Evolutionary conservation across 202 grass and related monocot genomes (phyloP).

Genomic region (Hordeum pubiflorum): DNA sequence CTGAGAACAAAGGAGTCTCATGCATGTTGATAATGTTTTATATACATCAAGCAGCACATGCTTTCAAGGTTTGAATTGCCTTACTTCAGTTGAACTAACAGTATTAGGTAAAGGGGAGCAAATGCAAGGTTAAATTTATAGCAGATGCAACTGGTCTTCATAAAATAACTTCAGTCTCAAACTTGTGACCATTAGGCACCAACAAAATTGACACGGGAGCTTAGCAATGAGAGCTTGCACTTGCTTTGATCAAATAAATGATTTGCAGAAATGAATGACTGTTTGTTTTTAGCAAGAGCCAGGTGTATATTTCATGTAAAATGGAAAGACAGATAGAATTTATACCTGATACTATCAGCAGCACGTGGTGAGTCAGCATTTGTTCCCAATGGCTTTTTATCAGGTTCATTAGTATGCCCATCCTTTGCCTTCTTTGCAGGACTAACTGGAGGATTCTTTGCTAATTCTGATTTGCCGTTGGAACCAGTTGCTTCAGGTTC

Average conservation of each 20-base stretch:
- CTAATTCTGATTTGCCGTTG: conserved; percentile 31
- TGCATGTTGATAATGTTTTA: not conserved
- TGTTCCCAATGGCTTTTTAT: conserved; percentile 34
- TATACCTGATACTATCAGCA: conserved; percentile 74
- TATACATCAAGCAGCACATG: conserved; percentile 7
- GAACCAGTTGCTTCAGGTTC: conserved; percentile 42
- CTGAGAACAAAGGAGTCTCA: not conserved
- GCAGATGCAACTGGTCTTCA: not conserved
- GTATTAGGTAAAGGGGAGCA: not conserved
- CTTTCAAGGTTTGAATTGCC: not conserved
- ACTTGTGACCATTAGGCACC: not conserved
- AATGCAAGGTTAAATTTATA: not conserved
- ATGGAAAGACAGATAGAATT: not conserved
- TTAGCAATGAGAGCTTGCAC: not conserved
- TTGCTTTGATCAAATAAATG: conserved; percentile 6
- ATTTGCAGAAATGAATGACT: not conserved
- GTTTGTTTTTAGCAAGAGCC: not conserved
- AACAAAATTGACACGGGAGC: not conserved
- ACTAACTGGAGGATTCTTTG: conserved; percentile 59
- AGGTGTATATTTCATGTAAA: conserved; percentile 13
- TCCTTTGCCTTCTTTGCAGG: conserved; percentile 53
- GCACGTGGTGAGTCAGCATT: conserved; percentile 60
- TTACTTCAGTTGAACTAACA: not conserved
- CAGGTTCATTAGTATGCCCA: conserved; percentile 37
- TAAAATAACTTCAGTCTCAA: not conserved